Base-by-base conservation (phyloP, 78 protist genomes). In the Dictyostelium firmibasis region DNA sequence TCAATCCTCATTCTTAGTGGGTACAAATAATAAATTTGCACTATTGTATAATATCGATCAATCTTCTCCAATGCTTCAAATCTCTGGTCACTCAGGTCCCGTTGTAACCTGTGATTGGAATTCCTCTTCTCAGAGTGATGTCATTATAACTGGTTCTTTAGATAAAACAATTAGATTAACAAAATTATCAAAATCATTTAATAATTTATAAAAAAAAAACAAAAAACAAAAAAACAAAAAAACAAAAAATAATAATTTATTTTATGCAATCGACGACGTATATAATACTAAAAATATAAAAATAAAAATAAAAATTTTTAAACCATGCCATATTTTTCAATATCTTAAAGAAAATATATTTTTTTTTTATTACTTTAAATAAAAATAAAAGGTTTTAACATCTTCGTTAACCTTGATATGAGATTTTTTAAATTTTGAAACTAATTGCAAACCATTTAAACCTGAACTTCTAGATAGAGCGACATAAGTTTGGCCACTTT, bases 401-500 rank as follows among this genome's bases (percentile, higher is more conserved):
- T 81, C 50, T 57, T 81, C 6, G 8, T 81, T 38, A 23, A 81
- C 50, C 33, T 53, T 81, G 6, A 64, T 9, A 44, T 83, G 77
- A 13, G 23, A 27, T 11, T 10, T 9, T 83, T 60, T 83, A 38
- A 83, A 60, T 35, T 9, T 35, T 38, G 62, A n/a, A 60, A n/a
- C 35, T 74, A 83, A 64, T 41, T 64, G 47, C 38, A 96, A 82
- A 25, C 98, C 98, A 1, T 87, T 69, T 29, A 96, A 35, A 31
- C 92, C 33, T 25, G 43, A 50, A 38, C 96, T 91, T 25, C 99
- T 60, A 18, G 96, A 83, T 23, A 98, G 79, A 3, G 99, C 98
- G 0, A 98, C 99, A 82, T 98, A 98, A 11, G 94, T 97, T 92
- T 97, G 97, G n/a, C 98, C 98, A 41, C 18, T 38, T 23, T 82